Evolutionary conservation across 164 flowering plant species (phyloP), one percentile per base, ranked within the genome.

Genomic region (Chimonanthus praecox): DNA sequence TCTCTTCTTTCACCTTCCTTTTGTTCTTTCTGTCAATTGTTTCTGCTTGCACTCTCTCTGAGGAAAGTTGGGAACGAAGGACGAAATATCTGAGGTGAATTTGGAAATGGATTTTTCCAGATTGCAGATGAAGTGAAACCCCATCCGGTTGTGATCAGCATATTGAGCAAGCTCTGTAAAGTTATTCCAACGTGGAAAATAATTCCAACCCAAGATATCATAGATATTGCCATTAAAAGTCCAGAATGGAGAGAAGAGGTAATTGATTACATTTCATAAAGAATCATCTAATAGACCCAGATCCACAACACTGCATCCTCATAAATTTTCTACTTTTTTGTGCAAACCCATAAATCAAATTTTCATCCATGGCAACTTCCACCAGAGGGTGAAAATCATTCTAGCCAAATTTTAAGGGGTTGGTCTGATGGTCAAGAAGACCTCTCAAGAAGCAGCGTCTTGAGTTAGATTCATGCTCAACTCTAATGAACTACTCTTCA

Each of bases 121-220:
- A 88, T 94, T 67, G 94, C 97, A 18, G 95, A 91, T 60, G 90
- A 86, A 3, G 64, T 89, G 78, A 89, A 61, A 78, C 98, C 97
- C 50, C 75, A 58, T 68, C 81, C 84, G 44, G 0, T 86, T 10
- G 90, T 89, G 33, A 71, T 84, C n/a, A 79, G 13, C 8, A 68
- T 86, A 4, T 74, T 92, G 72, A 75, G 76, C 7, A 74, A 82
- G 72, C 88, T 94, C 21, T 78, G 82, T 74, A 75, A 76, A 33
- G 4, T 87, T 3, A 83, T 92, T 47, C 98, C 98, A 4, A 87
- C 95, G 0, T 94, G 98, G 97, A 89, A 81, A 79, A 80, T 94
- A 43, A 78, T 91, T 69, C 97, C 97, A 3, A 74, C 87, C 16
- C 71, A 81, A 71, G 97, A 91, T 74, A 83, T 92, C 8, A 69